phyloP scores from a whole-genome alignment of 495 filamentous ascomycete species.

The Astrothelium subdiscretum region DNA sequence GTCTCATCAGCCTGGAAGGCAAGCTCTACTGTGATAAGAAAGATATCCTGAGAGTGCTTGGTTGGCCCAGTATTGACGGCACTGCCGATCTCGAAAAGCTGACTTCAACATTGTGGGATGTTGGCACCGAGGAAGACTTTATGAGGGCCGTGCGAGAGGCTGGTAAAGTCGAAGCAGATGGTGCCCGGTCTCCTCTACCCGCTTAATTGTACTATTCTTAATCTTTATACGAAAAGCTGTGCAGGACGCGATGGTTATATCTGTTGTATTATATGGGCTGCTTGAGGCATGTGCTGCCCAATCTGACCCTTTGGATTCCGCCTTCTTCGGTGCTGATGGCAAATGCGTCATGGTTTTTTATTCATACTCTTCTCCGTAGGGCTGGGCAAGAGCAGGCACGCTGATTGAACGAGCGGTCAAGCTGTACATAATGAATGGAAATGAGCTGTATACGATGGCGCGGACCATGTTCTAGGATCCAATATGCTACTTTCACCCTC shows the following conservation, averaged over 20 bases:
- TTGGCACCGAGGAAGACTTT: conserved; percentile 55
- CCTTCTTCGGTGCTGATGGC: neutral
- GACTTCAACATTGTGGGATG: conserved; percentile 16
- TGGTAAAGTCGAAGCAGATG: conserved; percentile 42
- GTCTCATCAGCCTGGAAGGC: conserved; percentile 50
- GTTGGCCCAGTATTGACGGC: conserved; percentile 25
- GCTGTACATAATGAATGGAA: neutral
- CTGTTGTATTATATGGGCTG: neutral
- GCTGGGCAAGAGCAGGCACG: neutral
- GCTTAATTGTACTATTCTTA: neutral
- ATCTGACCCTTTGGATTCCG: neutral
- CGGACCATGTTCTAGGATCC: neutral
- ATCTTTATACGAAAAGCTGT: neutral
- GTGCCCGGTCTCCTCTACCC: neutral
- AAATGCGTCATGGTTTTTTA: neutral
- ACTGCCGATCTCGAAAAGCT: conserved; percentile 21
- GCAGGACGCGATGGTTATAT: neutral
- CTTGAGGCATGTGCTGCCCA: neutral
- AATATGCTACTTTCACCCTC: neutral
- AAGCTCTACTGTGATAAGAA: conserved; percentile 46
- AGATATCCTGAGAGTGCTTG: conserved; percentile 42
- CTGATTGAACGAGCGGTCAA: neutral
- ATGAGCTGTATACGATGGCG: neutral
- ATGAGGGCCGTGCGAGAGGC: conserved; percentile 56
- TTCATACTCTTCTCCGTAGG: neutral